Base-by-base conservation (phyloP, 805 yeast species). In the Kregervanrija fluxuum region DNA sequence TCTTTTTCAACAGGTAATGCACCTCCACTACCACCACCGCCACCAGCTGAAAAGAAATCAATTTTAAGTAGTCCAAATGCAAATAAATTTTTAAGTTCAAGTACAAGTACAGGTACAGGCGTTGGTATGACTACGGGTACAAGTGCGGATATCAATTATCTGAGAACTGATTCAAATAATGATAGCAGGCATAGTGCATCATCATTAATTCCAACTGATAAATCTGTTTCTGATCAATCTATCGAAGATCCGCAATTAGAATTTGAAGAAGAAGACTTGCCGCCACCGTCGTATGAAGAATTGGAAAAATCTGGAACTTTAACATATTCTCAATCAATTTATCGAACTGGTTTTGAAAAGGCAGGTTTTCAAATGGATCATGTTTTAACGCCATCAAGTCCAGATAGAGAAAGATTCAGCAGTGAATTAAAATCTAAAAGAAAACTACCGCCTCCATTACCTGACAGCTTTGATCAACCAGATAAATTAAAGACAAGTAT, bases 331-430 rank as follows among this genome's bases (percentile, higher is more conserved):
- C 49, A 54, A 43, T 62, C 67, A 4, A 63, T 63, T 42, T 63
- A 63, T 45, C 49, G 66, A 30, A 59, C 66, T 2, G 66, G 66
- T 8, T 62, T 62, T 46, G 67, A 63, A 47, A 63, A 63, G 46
- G 67, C 67, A 1, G 67, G 67, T 3, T 55, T 59, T 34, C 57
- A 61, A 33, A 39, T 61, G 48, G 60, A 60, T 41, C 62, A 61
- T 44, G 49, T 54, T 12, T 38, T 33, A 10, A 37, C 48, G 5
- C 48, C 43, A 11, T 10, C 49, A n/a, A 34, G 16, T 5, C 35
- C 48, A 8, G 36, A 41, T n/a, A n/a, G 43, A 43, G 16, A 33
- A 38, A 16, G 41, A 44, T 12, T 42, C 50, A n/a, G 32, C 12
- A 30, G 12, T 35, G 54, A 44, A 39, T 33, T 45, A n/a, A 56